Conservation (phyloP, 2,329 filamentous ascomycete genomes). For the Fusarium udum region DNA sequence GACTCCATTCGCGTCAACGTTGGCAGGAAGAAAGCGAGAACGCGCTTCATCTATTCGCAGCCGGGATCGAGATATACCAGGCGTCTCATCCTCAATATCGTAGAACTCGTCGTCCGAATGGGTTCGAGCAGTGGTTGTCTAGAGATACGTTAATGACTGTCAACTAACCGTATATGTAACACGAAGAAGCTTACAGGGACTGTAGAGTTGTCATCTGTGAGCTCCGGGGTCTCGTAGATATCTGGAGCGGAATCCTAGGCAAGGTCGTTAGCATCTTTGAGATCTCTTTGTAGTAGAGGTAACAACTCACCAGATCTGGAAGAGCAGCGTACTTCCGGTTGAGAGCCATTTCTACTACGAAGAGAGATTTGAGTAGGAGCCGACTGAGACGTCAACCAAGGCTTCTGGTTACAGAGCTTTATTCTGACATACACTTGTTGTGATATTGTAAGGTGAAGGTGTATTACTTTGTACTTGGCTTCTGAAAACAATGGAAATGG, state of each 20-base stretch:
- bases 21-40: conserved; percentile 77
- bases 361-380: background rate
- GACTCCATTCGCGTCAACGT: conserved; percentile 78
- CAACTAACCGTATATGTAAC: background rate
- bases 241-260: conserved; percentile 87
- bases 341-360: conserved; percentile 69
- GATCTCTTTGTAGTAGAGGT: background rate
- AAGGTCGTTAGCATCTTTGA: conserved; percentile 27
- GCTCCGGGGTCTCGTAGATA: conserved; percentile 94
- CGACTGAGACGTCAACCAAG: background rate
- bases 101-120: conserved; percentile 71
- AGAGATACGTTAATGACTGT: conserved; percentile 36
- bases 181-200: conserved; percentile 68
- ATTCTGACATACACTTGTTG: background rate
- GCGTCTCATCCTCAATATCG: conserved; percentile 69
- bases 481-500: conserved; percentile 11
- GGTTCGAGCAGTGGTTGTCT: conserved; percentile 66
- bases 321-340: conserved; percentile 85
- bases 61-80: conserved; percentile 78
- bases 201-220: conserved; percentile 90
- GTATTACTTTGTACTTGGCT: background rate
- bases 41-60: conserved; percentile 83
- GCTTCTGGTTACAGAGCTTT: background rate
- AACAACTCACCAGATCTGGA: conserved; percentile 73
- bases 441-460: conserved; percentile 1